Evolutionary conservation across 768 basidiomycete genomes (phyloP), one percentile per base, ranked within the genome.

Genomic region (Auricularia sp.): DNA sequence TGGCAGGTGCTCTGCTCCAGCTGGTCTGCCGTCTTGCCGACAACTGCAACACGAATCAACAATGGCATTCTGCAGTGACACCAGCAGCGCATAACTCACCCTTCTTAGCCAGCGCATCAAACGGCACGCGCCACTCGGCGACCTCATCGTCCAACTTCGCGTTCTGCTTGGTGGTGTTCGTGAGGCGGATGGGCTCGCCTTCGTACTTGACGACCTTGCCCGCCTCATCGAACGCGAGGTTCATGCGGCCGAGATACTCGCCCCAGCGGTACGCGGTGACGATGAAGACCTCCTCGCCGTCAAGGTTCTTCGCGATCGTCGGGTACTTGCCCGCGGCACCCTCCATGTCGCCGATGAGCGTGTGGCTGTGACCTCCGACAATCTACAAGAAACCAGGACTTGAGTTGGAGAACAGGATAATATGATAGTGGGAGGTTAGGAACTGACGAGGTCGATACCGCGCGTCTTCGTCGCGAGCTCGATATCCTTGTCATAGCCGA

Each of bases 191-290:
- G 21, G 80, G 79, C 10, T 74, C 77, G 42, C 81, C 79, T 21
- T 74, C 72, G 67, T 78, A 79, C 10, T 73, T 70, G 54, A 77
- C 73, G 64, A 81, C 73, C 62, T 74, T 76, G n/a, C 80, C 80
- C 1, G 64, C 61, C 5, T 42, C 39, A 64, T 79, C 78, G 67
- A 74, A 82, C 51, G 76, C 75, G 66, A 81, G 72, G 65, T 80
- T 76, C 66, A 81, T 79, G 61, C 76, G 72, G 11, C 81, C 80
- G 44, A 82, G 72, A 67, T 79, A 78, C 66, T 81, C 78, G 47
- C 79, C 80, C 78, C 80, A 82, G 61, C 78, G 74, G 66, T 74
- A 80, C 63, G 78, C 74, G 0, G 79, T 80, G 63, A 81, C 77
- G n/a, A 82, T 74, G 65, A 77, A 79, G 18, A 82, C 79, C 56